Percentiles rank a stretch among this genome's conserved stretches.
phyloP scores from a whole-genome alignment of 139 green algal species.

The Deuterostichococcus epilithicus region DNA sequence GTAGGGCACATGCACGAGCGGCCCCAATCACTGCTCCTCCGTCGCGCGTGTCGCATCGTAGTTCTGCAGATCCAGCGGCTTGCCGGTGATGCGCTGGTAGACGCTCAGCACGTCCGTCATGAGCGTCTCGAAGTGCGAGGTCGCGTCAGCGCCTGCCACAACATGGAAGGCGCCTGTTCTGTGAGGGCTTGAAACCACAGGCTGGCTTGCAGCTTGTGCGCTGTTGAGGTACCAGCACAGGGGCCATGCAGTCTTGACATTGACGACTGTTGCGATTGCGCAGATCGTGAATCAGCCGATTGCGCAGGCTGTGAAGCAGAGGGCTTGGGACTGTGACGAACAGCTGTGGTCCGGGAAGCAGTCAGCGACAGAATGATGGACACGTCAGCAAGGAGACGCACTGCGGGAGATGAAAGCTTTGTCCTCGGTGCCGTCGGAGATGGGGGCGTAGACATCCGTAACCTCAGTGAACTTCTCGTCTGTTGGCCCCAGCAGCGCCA shows the following conservation, averaged over 20 bases:
- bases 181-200: too few relatives aligned
- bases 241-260: too few relatives aligned
- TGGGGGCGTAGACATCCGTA: conserved; percentile 74
- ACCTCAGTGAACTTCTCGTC: conserved; percentile 94
- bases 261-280: too few relatives aligned
- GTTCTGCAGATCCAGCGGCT: conserved; percentile 36
- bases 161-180: too few relatives aligned
- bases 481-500: conserved; percentile 88
- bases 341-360: not conserved
- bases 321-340: not conserved
- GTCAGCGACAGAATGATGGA: not conserved
- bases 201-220: too few relatives aligned
- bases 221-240: too few relatives aligned
- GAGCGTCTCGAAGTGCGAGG: conserved; percentile 97
- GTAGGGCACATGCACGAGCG: too few relatives aligned
- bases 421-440: conserved; percentile 72
- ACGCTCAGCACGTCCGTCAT: conserved; percentile 94
- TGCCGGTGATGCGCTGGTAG: conserved; percentile 93
- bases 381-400: not conserved
- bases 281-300: too few relatives aligned
- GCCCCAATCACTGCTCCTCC: not conserved
- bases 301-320: too few relatives aligned
- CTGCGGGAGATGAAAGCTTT: conserved; percentile 79
- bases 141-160: conserved; percentile 93
- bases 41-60: not conserved